Evolutionary conservation across 1,139 yeast genomes (phyloP).

Genomic region (Kodamaea suecica): DNA sequence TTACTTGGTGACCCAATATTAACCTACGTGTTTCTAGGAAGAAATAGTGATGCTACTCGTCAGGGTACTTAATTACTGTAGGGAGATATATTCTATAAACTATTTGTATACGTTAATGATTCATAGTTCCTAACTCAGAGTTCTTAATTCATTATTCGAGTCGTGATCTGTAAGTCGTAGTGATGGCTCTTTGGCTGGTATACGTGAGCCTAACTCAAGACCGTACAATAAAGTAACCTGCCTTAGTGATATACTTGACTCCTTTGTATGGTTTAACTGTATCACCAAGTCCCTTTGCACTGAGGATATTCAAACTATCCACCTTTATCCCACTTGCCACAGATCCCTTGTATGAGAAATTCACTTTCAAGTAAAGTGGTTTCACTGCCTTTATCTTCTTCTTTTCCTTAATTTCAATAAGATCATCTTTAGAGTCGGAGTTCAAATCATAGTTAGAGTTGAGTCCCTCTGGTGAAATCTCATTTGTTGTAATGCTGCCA

Average conservation of each 20-base stretch:
- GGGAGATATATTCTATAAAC: no score
- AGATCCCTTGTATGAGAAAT: conserved; percentile 63
- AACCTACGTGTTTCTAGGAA: no score
- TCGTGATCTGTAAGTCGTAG: no score
- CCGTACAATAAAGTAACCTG: conserved; percentile 59
- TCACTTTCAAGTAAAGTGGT: conserved; percentile 54
- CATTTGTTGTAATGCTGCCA: conserved; percentile 33
- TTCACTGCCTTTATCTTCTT: conserved; percentile 20
- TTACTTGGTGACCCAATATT: no score
- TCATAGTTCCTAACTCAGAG: no score
- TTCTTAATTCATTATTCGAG: no score
- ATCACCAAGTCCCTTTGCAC: conserved; percentile 58
- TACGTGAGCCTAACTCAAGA: not conserved
- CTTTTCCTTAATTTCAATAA: conserved; percentile 6
- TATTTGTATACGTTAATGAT: no score
- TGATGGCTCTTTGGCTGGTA: no score
- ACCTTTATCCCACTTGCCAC: conserved; percentile 78
- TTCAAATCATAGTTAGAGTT: conserved; percentile 15
- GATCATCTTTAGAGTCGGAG: conserved; percentile 5
- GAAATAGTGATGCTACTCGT: no score
- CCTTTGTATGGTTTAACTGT: conserved; percentile 85
- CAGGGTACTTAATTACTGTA: no score
- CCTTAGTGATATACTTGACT: conserved; percentile 71
- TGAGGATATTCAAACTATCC: conserved; percentile 57
- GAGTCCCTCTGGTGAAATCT: not conserved